Conservation (phyloP, 2,329 filamentous ascomycete species). For the Uncinocarpus reesii region DNA sequence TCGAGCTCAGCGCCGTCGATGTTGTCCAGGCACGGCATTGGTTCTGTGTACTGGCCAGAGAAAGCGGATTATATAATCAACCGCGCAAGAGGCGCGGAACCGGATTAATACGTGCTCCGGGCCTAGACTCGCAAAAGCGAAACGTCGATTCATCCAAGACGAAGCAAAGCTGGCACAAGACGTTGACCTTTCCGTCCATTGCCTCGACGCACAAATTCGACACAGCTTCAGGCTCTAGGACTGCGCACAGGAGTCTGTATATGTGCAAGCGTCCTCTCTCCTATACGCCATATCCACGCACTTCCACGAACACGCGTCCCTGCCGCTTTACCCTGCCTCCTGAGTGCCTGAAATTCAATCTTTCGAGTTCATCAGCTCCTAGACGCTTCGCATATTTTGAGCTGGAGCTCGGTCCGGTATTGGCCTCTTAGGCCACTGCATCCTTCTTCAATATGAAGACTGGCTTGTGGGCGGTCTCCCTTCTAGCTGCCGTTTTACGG, state of each 20-base stretch:
- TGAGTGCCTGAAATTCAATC: too few relatives aligned
- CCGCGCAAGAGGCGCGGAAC: background rate
- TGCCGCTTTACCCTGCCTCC: too few relatives aligned
- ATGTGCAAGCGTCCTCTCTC: background rate
- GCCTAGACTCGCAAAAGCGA: slow-evolving; percentile 13
- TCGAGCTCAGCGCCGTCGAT: slow-evolving; percentile 1
- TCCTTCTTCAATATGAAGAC: slow-evolving; percentile 12
- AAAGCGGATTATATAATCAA: background rate
- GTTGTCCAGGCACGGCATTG: background rate
- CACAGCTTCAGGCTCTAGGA: too few relatives aligned
- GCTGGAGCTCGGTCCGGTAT: slow-evolving; percentile 1
- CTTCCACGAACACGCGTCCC: background rate
- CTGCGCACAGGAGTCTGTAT: background rate
- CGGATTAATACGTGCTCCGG: slow-evolving; percentile 5
- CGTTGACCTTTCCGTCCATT: background rate
- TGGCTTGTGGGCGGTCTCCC: slow-evolving; percentile 5
- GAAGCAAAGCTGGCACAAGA: background rate
- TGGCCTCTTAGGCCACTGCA: slow-evolving; percentile 12
- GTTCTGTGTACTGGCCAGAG: slow-evolving; percentile 4
- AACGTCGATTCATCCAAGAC: slow-evolving; percentile 7
- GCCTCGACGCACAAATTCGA: too few relatives aligned
- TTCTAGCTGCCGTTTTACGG: slow-evolving; percentile 9
- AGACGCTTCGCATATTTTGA: background rate
- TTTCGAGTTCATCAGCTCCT: background rate
- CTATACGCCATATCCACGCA: background rate